These are phyloP conservation scores for Dictyostelium capitatum DNA, from an alignment of 78 protist genomes.

Conservation along the genomic window DNA sequence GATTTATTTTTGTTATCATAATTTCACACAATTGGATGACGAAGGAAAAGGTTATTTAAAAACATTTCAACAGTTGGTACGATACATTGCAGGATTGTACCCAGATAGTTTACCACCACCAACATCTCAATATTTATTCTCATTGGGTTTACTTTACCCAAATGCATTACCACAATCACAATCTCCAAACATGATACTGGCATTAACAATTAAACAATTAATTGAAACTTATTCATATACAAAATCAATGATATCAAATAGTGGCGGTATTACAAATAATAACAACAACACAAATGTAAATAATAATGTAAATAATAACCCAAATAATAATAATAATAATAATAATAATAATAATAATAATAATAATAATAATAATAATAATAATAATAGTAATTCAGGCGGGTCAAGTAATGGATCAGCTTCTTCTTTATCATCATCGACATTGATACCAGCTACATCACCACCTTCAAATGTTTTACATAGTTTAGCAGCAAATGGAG, in stretches of 20 bases:
- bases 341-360: neutral
- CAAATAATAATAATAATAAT: neutral
- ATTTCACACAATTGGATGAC: slow-evolving; percentile 50
- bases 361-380: neutral
- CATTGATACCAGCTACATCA: neutral
- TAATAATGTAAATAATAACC: neutral
- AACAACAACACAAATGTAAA: neutral
- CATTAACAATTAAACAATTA: slow-evolving; percentile 11
- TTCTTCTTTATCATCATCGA: neutral
- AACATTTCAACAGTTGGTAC: slow-evolving; percentile 44
- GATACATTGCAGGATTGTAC: slow-evolving; percentile 13
- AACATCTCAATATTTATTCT: slow-evolving; percentile 30
- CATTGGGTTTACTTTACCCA: slow-evolving; percentile 37
- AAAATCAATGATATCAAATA: slow-evolving; percentile 19
- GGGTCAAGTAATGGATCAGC: neutral
- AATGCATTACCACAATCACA: slow-evolving; percentile 25
- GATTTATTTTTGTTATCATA: slow-evolving; percentile 56
- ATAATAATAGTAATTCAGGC: neutral
- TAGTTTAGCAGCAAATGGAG: neutral
- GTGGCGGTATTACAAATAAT: neutral
- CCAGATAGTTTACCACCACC: slow-evolving; percentile 43
- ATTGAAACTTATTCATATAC: slow-evolving; percentile 36
- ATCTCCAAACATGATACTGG: neutral
- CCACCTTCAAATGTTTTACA: neutral
- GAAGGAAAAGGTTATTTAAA: slow-evolving; percentile 52